These are phyloP conservation scores for Talaromyces islandicus DNA, from an alignment of 2,329 filamentous ascomycete genomes.

Conservation along the genomic window DNA sequence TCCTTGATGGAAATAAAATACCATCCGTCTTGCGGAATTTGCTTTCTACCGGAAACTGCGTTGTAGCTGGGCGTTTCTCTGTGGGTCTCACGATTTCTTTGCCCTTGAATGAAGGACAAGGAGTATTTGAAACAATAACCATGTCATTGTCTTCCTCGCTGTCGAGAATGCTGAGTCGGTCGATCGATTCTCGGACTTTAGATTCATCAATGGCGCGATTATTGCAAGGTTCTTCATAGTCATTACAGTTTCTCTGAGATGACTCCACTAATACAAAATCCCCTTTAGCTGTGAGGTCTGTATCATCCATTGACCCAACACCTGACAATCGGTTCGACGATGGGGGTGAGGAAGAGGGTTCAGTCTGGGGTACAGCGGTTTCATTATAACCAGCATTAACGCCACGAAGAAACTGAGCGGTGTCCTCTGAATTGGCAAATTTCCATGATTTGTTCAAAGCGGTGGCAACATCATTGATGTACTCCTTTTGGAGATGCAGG, in stretches of 20 bases:
- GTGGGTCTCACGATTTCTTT: not conserved
- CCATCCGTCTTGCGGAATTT: not conserved
- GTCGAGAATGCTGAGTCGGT: not conserved
- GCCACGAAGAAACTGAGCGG: not conserved
- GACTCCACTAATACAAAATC: not conserved
- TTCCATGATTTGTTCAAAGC: conserved; percentile 3
- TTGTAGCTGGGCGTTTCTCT: not conserved
- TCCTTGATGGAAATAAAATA: not conserved
- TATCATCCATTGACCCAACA: not conserved
- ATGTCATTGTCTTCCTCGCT: not conserved
- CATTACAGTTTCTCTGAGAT: not conserved
- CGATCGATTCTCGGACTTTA: not conserved
- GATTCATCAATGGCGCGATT: not conserved
- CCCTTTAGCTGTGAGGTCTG: not conserved
- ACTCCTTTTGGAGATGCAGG: not conserved
- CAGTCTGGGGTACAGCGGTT: not conserved
- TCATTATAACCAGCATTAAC: not conserved
- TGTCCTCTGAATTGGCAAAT: not conserved
- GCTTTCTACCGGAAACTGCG: not conserved
- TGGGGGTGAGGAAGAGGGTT: not conserved
- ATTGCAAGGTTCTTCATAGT: not conserved
- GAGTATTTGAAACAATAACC: not conserved
- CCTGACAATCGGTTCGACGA: not conserved
- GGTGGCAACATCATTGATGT: not conserved
- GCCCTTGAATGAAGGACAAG: not conserved